Percentiles rank a stretch among this genome's conserved stretches.
Conservation (phyloP, 2,329 filamentous ascomycete genomes). For the Paecilomyces formosus region DNA sequence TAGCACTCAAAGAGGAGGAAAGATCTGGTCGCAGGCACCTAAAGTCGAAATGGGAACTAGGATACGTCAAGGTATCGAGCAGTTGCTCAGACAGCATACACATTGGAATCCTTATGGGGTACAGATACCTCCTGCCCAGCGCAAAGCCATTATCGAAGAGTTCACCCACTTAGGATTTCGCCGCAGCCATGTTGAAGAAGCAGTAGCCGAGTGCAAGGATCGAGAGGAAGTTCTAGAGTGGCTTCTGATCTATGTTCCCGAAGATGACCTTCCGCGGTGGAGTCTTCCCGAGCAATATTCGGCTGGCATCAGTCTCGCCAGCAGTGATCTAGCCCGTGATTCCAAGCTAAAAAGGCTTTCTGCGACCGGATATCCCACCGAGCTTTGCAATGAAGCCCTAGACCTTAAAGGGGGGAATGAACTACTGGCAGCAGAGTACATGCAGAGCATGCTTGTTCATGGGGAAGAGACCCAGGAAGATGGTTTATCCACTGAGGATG, state of each 20-base stretch:
- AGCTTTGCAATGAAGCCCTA: constrained; percentile 73
- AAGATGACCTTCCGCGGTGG: constrained; percentile 92
- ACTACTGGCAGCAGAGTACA: constrained; percentile 64
- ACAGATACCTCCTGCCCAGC: constrained; percentile 52
- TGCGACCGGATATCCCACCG: constrained; percentile 73
- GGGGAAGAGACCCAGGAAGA: constrained; percentile 18
- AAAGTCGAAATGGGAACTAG: constrained; percentile 89
- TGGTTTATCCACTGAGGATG: constrained; percentile 23
- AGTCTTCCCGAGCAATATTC: constrained; percentile 86
- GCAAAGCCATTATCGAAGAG: constrained; percentile 59
- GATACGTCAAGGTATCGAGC: constrained; percentile 71
- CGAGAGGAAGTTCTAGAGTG: constrained; percentile 89
- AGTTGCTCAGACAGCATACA: constrained; percentile 66
- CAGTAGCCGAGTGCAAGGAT: constrained; percentile 79
- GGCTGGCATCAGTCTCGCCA: constrained; percentile 79
- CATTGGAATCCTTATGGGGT: constrained; percentile 82
- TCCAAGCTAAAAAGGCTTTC: constrained; percentile 74
- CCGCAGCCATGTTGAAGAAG: constrained; percentile 82
- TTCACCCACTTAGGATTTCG: constrained; percentile 76
- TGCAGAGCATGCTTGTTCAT: constrained; percentile 64
- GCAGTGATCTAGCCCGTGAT: constrained; percentile 72
- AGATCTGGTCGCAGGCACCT: constrained; percentile 75
- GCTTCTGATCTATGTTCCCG: constrained; percentile 92
- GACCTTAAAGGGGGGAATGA: constrained; percentile 67
- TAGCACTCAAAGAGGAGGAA: constrained; percentile 47